Base-by-base conservation (phyloP, 1,284 basidiomycete species). In the Mycocalia duriaeana region DNA sequence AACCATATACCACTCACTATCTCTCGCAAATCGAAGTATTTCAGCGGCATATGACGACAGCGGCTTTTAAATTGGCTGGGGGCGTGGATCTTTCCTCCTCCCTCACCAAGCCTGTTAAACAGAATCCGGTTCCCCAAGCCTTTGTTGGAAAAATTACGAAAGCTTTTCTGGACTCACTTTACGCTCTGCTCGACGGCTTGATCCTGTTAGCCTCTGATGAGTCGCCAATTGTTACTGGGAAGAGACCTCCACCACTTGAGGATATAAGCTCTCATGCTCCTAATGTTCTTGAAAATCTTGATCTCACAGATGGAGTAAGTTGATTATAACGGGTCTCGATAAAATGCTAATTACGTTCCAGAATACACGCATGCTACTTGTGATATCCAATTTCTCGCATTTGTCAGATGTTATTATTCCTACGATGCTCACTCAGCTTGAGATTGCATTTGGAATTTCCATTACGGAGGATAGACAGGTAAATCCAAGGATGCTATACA, bases 171-270 rank as follows among this genome's bases (percentile, higher is more conserved):
- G 94, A 98, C 60, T 81, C 86, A 1, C 62, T 96, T 24, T 94
- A 95, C 64, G 85, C 87, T 20, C 86, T 96, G 55, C 72, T 98
- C 40, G 93, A 98, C 57, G 95, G 95, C 0, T 71, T 98, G 42
- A 81, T 94, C 20, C 79, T 84, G 46, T 75, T 97, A 11, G 91
- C 92, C 6, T 88, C 89, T 37, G 78, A 86, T 46, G 82, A 86
- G 54, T 75, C 73, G n/a, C 74, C 76, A n/a, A 65, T 75, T 14
- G 61, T 65, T 6, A 62, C 59, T 2, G 76, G 68, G n/a, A 65
- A 70, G 51, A 60, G 66, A 42, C 65, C 65, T 26, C n/a, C n/a
- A n/a, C 44, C 60, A 24, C 53, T 58, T 22, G 66, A 67, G 16
- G 60, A 65, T 24, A 53, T 63, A 11, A 56, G 59, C 19, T 58